These are phyloP conservation scores for Nothophytophthora sp. DNA, from an alignment of 352 stramenopile genomes.

Conservation along the genomic window DNA sequence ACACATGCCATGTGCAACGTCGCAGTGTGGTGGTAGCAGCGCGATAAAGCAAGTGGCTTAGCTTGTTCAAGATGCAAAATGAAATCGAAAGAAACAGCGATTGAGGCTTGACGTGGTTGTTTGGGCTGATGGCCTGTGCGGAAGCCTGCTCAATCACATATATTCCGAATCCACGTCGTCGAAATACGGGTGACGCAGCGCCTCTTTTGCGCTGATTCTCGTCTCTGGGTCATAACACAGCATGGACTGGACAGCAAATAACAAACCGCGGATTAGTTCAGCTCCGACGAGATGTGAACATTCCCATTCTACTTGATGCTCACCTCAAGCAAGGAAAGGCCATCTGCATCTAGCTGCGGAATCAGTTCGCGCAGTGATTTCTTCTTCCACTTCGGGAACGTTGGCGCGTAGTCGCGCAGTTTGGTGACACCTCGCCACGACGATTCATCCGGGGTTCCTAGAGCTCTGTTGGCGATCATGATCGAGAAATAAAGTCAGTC, in stretches of 20 bases:
- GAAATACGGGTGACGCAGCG: constrained; percentile 84
- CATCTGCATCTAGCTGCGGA: constrained; percentile 54
- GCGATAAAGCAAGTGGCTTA: too few species aligned
- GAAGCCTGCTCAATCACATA: constrained; percentile 37
- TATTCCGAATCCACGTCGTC: constrained; percentile 76
- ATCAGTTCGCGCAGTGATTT: constrained; percentile 72
- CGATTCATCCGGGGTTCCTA: constrained; percentile 96
- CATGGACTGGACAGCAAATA: constrained; percentile 43
- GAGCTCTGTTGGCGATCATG: constrained; percentile 38
- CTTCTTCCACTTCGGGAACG: constrained; percentile 97
- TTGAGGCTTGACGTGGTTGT: constrained; percentile 4
- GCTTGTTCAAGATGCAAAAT: too few species aligned
- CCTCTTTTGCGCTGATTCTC: constrained; percentile 83
- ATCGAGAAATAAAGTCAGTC: background rate
- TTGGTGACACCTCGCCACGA: constrained; percentile 97
- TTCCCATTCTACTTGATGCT: background rate
- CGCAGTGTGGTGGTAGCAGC: too few species aligned
- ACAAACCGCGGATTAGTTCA: constrained; percentile 2
- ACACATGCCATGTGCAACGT: too few species aligned
- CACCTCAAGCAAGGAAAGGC: constrained; percentile 70
- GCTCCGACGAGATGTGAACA: background rate
- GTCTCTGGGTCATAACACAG: constrained; percentile 69
- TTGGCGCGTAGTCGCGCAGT: constrained; percentile 94
- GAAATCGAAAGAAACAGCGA: constrained; percentile 8
- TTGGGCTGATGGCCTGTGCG: background rate